Evolutionary conservation across 139 green algal species (phyloP).

Genomic region (Axilococcus clingmanii): DNA sequence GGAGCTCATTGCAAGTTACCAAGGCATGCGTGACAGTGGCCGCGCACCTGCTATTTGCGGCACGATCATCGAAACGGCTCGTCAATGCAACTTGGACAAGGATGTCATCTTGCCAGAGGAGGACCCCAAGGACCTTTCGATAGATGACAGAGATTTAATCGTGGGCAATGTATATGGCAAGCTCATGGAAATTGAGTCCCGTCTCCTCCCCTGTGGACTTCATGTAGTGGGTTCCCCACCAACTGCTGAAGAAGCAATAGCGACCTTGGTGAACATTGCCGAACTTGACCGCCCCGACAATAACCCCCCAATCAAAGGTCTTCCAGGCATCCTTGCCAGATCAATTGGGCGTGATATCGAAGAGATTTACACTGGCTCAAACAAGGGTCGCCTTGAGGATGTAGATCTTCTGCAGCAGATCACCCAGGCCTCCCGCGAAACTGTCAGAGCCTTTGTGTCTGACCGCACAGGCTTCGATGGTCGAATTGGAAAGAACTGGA

Average conservation of each 20-base stretch:
- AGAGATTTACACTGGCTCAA: conserved; percentile 79
- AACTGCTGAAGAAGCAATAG: conserved; percentile 88
- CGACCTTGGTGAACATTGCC: conserved; percentile 97
- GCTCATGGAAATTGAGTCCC: conserved; percentile 99
- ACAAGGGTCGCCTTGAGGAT: conserved; percentile 78
- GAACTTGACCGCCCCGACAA: conserved; percentile 87
- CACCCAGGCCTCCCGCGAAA: conserved; percentile 62
- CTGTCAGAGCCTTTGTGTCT: conserved; percentile 81
- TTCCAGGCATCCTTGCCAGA: conserved; percentile 83
- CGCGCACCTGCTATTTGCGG: conserved; percentile 77
- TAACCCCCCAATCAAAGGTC: conserved; percentile 68
- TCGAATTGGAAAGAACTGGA: conserved; percentile 25
- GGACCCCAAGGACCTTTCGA: conserved; percentile 50
- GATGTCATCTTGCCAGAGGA: conserved; percentile 80
- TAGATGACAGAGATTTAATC: conserved; percentile 73
- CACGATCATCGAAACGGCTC: conserved; percentile 94
- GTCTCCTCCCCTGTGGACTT: conserved; percentile 95
- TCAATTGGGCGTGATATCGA: conserved; percentile 86
- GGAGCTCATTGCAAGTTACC: conserved; percentile 94
- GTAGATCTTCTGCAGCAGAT: conserved; percentile 61
- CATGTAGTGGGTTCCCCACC: conserved; percentile 89
- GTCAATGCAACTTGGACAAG: conserved; percentile 95
- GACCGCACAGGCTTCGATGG: conserved; percentile 62
- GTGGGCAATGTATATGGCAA: conserved; percentile 79
- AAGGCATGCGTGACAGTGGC: conserved; percentile 78